Conservation (phyloP, 2,329 filamentous ascomycete species). For the Apiospora pterosperma region DNA sequence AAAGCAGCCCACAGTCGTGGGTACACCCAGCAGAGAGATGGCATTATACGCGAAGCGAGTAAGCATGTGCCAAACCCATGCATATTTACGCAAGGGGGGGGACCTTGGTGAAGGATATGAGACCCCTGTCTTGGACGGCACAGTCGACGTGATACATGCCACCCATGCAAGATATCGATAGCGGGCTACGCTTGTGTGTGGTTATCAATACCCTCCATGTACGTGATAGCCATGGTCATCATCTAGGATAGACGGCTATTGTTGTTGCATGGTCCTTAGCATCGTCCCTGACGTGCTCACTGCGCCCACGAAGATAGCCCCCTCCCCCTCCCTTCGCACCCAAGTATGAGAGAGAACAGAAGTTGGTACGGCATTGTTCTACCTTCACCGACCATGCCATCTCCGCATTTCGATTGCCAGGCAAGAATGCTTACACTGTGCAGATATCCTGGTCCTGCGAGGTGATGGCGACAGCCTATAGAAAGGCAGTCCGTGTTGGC, state of each 20-base stretch:
- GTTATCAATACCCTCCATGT: not conserved
- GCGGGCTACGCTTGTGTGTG: not conserved
- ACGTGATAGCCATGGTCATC: not conserved
- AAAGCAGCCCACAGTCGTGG: not conserved
- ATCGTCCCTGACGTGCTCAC: not conserved
- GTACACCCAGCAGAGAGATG: not conserved
- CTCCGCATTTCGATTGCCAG: not conserved
- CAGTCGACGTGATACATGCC: not conserved
- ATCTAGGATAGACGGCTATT: not conserved
- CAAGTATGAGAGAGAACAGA: not conserved
- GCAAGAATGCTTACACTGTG: not conserved
- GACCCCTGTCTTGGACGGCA: not conserved
- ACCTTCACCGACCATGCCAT: not conserved
- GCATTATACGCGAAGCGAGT: not conserved
- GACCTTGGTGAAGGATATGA: not conserved
- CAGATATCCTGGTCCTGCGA: not conserved
- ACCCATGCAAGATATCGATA: conserved; percentile 2
- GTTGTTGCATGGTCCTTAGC: not conserved
- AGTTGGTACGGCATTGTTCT: not conserved
- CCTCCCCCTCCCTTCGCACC: not conserved
- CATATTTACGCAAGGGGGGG: not conserved
- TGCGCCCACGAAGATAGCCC: not conserved
- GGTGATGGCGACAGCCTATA: not conserved
- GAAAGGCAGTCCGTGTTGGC: not conserved
- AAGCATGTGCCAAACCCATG: not conserved